phyloP scores from a whole-genome alignment of 306 rosid species.

The Quercus mongolica region DNA sequence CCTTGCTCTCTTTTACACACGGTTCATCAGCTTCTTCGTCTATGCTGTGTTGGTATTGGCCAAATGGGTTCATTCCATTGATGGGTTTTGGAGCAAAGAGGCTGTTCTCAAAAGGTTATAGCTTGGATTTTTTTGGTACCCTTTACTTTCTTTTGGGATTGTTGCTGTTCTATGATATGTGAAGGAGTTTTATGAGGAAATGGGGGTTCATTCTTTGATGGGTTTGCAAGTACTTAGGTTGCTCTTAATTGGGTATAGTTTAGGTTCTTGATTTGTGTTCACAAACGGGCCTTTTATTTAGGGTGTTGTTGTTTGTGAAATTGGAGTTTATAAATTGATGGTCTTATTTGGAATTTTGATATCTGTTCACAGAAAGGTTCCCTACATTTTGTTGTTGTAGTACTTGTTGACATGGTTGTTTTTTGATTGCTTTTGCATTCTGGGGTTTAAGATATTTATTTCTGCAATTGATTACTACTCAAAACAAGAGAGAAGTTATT shows the following conservation, averaged over 20 bases:
- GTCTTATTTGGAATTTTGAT: neutral
- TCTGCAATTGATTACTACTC: neutral
- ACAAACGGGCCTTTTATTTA: neutral
- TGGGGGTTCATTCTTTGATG: slow-evolving; percentile 12
- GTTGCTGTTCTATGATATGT: neutral
- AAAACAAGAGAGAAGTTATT: neutral
- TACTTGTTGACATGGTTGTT: slow-evolving; percentile 4
- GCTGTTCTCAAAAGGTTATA: slow-evolving; percentile 16
- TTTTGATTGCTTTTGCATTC: slow-evolving; percentile 12
- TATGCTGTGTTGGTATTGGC: neutral
- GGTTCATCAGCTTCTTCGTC: slow-evolving; percentile 3
- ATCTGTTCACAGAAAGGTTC: neutral
- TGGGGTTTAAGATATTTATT: slow-evolving; percentile 10
- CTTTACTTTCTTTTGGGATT: neutral
- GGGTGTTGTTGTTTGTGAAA: slow-evolving; percentile 15
- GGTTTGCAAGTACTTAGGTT: neutral
- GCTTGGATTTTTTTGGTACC: slow-evolving; percentile 7
- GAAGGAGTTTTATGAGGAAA: neutral
- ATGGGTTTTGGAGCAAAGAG: slow-evolving; percentile 24
- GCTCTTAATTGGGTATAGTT: slow-evolving; percentile 10
- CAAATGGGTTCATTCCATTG: slow-evolving; percentile 23
- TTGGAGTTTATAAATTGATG: neutral
- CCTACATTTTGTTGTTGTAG: neutral
- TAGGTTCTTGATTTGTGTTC: slow-evolving; percentile 4
- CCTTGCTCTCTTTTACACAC: neutral